Evolutionary conservation across 148 eudicot species (phyloP), one percentile per base, ranked within the genome.

Genomic region (Camellia lanceoleosa): DNA sequence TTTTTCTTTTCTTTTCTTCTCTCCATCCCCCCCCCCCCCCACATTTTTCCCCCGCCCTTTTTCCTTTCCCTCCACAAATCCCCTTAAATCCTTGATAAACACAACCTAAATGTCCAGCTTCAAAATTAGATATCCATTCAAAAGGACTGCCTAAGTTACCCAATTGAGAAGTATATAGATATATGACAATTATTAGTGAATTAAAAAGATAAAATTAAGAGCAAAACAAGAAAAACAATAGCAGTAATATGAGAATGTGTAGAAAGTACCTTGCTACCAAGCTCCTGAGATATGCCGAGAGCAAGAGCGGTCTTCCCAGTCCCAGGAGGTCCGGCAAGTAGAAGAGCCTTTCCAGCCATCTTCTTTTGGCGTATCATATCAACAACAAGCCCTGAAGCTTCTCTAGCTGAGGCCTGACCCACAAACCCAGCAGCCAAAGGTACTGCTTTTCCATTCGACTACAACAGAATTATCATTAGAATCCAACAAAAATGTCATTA

Each of bases 251-350:
- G 19, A 41, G 9, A 23, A 74, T 56, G 60, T 15, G 70, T 3
- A 20, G 47, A 8, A 16, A 47, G 71, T 85, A 94, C 99, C 97
- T 97, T 94, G 84, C 94, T 94, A 30, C 98, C 99, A 54, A 97
- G 99, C 85, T 97, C 98, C 87, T 97, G 98, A 19, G 91, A 75
- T 78, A 97, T 90, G 60, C 99, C 99, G 73, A 97, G 98, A 47
- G 99, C 99, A 66, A 94, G 91, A 10, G 98, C 99, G 1, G 99
- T 97, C 85, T 97, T 97, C 23, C 98, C 98, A 5, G 97, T 97
- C 62, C 98, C 98, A 65, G 99, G 99, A 59, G 98, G 99, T 14
- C 99, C 99, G 78, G 95, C 99, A 77, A 97, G 86, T n/a, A 97
- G 83, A 67, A 97, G 86, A 0, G 99, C 99, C 70, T 87, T 85